Base-by-base conservation (phyloP, 1,139 yeast species). In the Yamadazyma dushanensis region DNA sequence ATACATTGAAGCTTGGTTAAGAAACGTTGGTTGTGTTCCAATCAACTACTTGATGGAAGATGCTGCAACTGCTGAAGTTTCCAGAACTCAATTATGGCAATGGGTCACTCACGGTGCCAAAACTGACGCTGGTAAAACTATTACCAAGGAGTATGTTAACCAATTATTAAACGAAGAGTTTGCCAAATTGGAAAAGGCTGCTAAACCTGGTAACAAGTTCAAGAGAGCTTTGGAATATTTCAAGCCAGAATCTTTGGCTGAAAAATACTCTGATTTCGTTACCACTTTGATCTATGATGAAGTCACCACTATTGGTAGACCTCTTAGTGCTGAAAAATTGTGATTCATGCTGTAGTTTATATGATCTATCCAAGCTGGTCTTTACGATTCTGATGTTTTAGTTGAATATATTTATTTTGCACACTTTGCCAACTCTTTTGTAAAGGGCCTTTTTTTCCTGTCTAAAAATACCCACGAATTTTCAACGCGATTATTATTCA, bases 61-160 rank as follows among this genome's bases (percentile, higher is more conserved):
- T 54, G 92, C 92, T 37, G 92, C 92, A 33, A 84, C 92, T 40
- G 92, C 92, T 37, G 94, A 84, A 61, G 92, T 84, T 26, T 83
- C 90, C 22, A 79, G 94, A 60, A 77, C 87, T 26, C 89, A 83
- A 63, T 73, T 84, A 51, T 80, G 85, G 78, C 90, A 84, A 61
- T 84, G 92, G 92, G 88, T 83, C 44, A 80, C 80, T 47, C 92
- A 84, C 58, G 81, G 81, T 39, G 80, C 78, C 37, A 63, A 61
- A 47, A 82, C 90, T 34, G 76, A 74, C 46, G 71, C 73, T 46
- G 83, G 84, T 50, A 72, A 66, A 39, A 66, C 61, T 37, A 71
- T 84, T 42, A 75, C 83, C 50, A 73, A 78, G 53, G 76, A 72
- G 32, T 80, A 77, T 52, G 78, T 81, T 30, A 53, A 66, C 34